Percentiles rank a stretch among this genome's conserved stretches.
phyloP scores from a whole-genome alignment of 2,329 filamentous ascomycete genomes.

The Metarhizium humberi region DNA sequence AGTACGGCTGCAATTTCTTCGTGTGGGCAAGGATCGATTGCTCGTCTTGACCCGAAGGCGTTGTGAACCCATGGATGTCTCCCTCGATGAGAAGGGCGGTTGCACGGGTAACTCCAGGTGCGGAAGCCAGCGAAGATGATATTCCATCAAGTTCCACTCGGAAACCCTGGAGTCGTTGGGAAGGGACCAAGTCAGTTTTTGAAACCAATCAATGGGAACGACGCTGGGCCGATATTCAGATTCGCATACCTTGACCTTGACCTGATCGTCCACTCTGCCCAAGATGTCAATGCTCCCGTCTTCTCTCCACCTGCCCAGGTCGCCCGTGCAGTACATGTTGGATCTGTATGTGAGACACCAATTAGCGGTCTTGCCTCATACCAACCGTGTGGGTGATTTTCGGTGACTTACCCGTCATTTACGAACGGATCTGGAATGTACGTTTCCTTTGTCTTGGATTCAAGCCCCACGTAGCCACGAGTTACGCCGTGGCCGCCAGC shows the following conservation, averaged over 20 bases:
- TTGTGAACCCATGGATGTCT: slow-evolving; percentile 41
- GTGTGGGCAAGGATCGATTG: slow-evolving; percentile 30
- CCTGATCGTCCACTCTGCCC: slow-evolving; percentile 50
- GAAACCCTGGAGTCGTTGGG: slow-evolving; percentile 33
- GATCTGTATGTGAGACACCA: slow-evolving; percentile 18
- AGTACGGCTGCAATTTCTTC: slow-evolving; percentile 39
- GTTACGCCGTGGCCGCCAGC: slow-evolving; percentile 46
- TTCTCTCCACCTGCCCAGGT: slow-evolving; percentile 43
- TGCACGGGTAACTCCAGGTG: slow-evolving; percentile 35
- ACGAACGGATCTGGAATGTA: slow-evolving; percentile 43
- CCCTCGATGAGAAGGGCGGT: slow-evolving; percentile 37
- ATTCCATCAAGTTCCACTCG: slow-evolving; percentile 52
- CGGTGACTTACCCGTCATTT: slow-evolving; percentile 35
- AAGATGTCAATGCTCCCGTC: slow-evolving; percentile 46
- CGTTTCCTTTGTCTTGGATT: slow-evolving; percentile 37
- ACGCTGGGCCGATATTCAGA: neutral
- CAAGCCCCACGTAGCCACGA: slow-evolving; percentile 44
- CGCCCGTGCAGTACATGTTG: slow-evolving; percentile 52
- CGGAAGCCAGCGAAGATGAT: slow-evolving; percentile 36
- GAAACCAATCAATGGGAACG: neutral
- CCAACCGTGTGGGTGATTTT: neutral
- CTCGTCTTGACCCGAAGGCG: slow-evolving; percentile 23
- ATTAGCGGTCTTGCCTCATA: slow-evolving; percentile 5
- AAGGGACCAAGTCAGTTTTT: neutral
- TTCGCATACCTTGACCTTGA: slow-evolving; percentile 44